Conservation (phyloP, 202 grass and related monocot genomes). For the Cymbopogon flexuosus region DNA sequence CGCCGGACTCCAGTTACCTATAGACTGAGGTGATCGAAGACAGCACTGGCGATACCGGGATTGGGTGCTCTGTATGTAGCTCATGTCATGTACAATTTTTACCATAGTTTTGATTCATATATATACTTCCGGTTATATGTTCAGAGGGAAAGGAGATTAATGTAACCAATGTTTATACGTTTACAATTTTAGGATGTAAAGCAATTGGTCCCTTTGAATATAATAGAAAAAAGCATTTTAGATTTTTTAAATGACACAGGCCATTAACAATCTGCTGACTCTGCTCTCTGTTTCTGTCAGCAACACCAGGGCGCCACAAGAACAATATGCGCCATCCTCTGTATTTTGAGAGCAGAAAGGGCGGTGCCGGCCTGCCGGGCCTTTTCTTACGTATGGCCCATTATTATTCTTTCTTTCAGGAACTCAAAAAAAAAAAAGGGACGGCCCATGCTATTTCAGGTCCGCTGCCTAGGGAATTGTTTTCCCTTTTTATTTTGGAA, state of each 20-base stretch:
- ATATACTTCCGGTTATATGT: conserved; percentile 24
- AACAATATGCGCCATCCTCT: not conserved
- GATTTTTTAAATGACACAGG: not conserved
- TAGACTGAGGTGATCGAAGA: conserved; percentile 24
- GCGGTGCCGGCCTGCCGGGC: no score
- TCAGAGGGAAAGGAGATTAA: conserved; percentile 21
- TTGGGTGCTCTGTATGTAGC: conserved; percentile 41
- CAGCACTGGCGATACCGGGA: not conserved
- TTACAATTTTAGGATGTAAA: conserved; percentile 43
- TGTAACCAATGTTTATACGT: conserved; percentile 43
- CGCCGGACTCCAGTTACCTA: conserved; percentile 54
- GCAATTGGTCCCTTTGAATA: conserved; percentile 25
- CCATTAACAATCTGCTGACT: not conserved
- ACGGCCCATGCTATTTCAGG: not conserved
- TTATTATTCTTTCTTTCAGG: not conserved
- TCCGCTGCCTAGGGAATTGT: not conserved
- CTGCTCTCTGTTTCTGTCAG: not conserved
- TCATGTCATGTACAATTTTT: conserved; percentile 21
- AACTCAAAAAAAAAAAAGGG: not conserved
- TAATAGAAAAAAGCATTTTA: not conserved
- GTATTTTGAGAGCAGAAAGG: no score
- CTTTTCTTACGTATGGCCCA: not conserved
- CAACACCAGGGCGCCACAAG: not conserved
- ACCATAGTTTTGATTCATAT: conserved; percentile 34
- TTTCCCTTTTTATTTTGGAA: conserved; percentile 14